A percentile compares a stretch with the other conserved stretches of the same genome.
phyloP scores from a whole-genome alignment of 805 yeast genomes.

The Saccharomycopsis sp. region DNA sequence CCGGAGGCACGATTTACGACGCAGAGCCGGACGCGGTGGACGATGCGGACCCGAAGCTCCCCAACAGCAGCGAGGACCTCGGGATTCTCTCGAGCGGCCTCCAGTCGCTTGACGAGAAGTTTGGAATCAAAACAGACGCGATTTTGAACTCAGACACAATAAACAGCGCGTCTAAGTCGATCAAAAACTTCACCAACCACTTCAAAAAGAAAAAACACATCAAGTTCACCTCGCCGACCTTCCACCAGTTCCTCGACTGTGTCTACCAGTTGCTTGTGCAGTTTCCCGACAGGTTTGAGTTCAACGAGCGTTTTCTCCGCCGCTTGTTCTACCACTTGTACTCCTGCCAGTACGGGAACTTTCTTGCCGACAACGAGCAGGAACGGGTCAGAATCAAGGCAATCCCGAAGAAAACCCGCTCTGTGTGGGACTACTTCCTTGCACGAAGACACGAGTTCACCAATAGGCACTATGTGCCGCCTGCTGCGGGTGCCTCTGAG shows the following conservation, averaged over 20 bases:
- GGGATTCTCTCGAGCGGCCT: slow-evolving; percentile 3
- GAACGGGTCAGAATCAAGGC: slow-evolving; percentile 43
- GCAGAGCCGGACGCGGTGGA: slow-evolving; percentile 23
- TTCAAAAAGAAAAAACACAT: slow-evolving; percentile 42
- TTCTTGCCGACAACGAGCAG: slow-evolving; percentile 65
- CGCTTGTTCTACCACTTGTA: slow-evolving; percentile 80
- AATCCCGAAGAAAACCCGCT: slow-evolving; percentile 46
- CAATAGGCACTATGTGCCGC: slow-evolving; percentile 37
- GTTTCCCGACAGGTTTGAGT: slow-evolving; percentile 70
- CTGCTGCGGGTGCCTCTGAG: neutral
- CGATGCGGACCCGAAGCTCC: neutral
- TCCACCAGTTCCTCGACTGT: slow-evolving; percentile 90
- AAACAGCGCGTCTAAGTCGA: slow-evolving; percentile 36
- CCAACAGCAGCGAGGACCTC: neutral
- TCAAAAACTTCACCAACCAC: slow-evolving; percentile 44
- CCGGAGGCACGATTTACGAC: slow-evolving; percentile 21
- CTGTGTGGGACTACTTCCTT: slow-evolving; percentile 91
- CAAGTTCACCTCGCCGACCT: slow-evolving; percentile 78
- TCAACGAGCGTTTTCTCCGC: slow-evolving; percentile 80
- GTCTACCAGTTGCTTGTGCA: slow-evolving; percentile 73
- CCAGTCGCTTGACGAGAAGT: slow-evolving; percentile 12
- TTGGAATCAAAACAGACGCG: slow-evolving; percentile 12
- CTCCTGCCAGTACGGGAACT: slow-evolving; percentile 93
- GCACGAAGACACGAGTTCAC: slow-evolving; percentile 67
- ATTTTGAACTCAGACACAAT: slow-evolving; percentile 25